Percentiles rank a stretch among this genome's conserved stretches.
phyloP scores from a whole-genome alignment of 441 rosid genomes.

The Bocquillonia castaneifolia region DNA sequence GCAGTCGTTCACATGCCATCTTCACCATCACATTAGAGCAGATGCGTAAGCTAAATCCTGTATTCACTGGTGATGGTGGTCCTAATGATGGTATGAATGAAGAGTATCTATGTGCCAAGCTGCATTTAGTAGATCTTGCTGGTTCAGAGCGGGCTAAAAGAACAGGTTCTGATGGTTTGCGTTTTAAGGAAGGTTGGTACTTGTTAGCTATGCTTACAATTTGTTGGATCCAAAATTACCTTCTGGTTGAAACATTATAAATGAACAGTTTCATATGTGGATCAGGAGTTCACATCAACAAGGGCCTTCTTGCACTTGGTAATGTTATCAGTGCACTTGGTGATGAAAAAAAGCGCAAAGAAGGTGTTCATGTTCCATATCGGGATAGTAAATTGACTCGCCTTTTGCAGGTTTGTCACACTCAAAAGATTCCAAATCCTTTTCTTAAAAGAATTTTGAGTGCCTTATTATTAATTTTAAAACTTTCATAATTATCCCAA shows the following conservation, averaged over 20 bases:
- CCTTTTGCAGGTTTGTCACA: slow-evolving; percentile 72
- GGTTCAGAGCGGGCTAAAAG: slow-evolving; percentile 98
- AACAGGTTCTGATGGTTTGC: slow-evolving; percentile 94
- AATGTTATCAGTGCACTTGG: slow-evolving; percentile 98
- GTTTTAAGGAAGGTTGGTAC: slow-evolving; percentile 89
- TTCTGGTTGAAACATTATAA: slow-evolving; percentile 19
- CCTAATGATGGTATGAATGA: slow-evolving; percentile 61
- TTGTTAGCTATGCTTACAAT: slow-evolving; percentile 12
- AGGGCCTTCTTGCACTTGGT: slow-evolving; percentile 98
- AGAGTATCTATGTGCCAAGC: slow-evolving; percentile 95
- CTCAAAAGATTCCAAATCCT: slow-evolving; percentile 12
- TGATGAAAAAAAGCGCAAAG: slow-evolving; percentile 96
- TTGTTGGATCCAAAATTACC: slow-evolving; percentile 18
- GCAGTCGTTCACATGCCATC: slow-evolving; percentile 98
- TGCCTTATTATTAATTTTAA: neutral
- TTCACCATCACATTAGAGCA: slow-evolving; percentile 96
- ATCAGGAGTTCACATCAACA: slow-evolving; percentile 93
- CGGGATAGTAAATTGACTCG: slow-evolving; percentile 98
- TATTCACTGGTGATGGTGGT: slow-evolving; percentile 47
- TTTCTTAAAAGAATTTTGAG: neutral
- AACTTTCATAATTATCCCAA: slow-evolving; percentile 11
- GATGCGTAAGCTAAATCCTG: slow-evolving; percentile 68
- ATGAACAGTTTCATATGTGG: slow-evolving; percentile 24
- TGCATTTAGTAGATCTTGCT: slow-evolving; percentile 98
- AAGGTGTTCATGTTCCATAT: slow-evolving; percentile 88